Evolutionary conservation across 345 rosid genomes (phyloP), one percentile per base, ranked within the genome.

Genomic region (Acer negundo): DNA sequence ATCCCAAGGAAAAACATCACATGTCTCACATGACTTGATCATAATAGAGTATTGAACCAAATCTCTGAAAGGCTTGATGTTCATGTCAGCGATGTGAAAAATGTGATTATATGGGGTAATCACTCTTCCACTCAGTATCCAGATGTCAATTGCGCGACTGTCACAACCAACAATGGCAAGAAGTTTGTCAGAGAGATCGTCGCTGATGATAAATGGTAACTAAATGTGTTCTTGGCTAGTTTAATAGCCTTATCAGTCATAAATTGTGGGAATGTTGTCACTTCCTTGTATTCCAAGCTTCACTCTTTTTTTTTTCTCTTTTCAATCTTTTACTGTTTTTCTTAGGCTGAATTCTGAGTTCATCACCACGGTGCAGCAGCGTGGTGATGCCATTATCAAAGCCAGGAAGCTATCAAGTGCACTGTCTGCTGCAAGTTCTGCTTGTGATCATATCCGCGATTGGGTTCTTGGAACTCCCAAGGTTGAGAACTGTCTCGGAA

Each of bases 111-210:
- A 20, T 93, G 98, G 96, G 98, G 98, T 17, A 93, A 93, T 79
- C 98, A 95, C 79, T 95, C 95, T n/a, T 89, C 97, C 23, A 91
- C 97, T 61, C 98, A 93, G 44, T 91, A 91, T 76, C 98, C 98
- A 24, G 98, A 95, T 79, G 90, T 78, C 72, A 91, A 84, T 63
- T 97, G 93, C 38, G 94, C 93, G 15, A 86, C 85, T 28, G 89
- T 86, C 49, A 62, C 67, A 66, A 79, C 84, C 44, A 58, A 78
- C 70, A 63, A 49, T 1, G 89, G 88, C 51, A 88, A 87, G 49
- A 85, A 76, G 67, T 73, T 89, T 68, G 84, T 86, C 9, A 83
- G 82, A 80, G 87, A 90, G 51, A 82, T 85, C 16, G 73, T 89
- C 23, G 82, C 80, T 17, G 89, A 95, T 68, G 90, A 90, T 75